Evolutionary conservation across 192 early-diverging fungal genomes (phyloP).

Genomic region (Coemansia sp.): DNA sequence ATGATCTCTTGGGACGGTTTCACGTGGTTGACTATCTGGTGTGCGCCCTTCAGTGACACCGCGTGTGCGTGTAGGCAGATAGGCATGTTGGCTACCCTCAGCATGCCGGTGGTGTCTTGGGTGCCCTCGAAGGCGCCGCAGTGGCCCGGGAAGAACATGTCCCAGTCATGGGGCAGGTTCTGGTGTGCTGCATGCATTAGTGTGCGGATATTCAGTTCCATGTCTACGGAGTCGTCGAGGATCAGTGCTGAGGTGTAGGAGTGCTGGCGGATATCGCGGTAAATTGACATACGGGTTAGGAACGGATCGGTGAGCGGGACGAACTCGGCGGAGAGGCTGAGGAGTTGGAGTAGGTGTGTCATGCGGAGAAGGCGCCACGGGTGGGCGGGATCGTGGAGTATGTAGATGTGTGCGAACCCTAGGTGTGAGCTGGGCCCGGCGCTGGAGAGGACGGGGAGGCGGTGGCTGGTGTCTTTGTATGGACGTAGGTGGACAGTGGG

Average conservation of each 20-base stretch:
- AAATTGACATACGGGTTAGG: constrained; percentile 14
- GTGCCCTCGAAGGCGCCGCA: constrained; percentile 34
- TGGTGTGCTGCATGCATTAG: constrained; percentile 20
- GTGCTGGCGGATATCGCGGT: constrained; percentile 23
- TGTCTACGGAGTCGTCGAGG: constrained; percentile 42
- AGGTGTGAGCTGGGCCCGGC: constrained; percentile 19
- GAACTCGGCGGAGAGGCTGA: constrained; percentile 27
- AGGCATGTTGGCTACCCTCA: constrained; percentile 37
- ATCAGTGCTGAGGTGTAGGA: constrained; percentile 28
- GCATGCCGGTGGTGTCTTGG: constrained; percentile 10
- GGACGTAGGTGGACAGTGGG: constrained; percentile 5
- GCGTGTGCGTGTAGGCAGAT: constrained; percentile 42
- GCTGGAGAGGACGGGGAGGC: constrained; percentile 16
- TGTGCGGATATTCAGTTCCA: constrained; percentile 39
- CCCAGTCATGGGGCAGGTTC: constrained; percentile 33
- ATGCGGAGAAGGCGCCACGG: constrained; percentile 20
- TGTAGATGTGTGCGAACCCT: constrained; percentile 41
- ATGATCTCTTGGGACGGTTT: constrained; percentile 26
- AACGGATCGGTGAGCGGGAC: background rate
- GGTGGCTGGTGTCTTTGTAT: constrained; percentile 20
- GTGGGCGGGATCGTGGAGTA: constrained; percentile 26
- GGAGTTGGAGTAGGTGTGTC: constrained; percentile 24
- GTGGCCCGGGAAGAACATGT: constrained; percentile 46
- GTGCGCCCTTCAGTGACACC: constrained; percentile 25
- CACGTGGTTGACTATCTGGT: constrained; percentile 16